Evolutionary conservation across 2,329 filamentous ascomycete genomes (phyloP), one percentile per base, ranked within the genome.

Genomic region (Didymella lethalis): DNA sequence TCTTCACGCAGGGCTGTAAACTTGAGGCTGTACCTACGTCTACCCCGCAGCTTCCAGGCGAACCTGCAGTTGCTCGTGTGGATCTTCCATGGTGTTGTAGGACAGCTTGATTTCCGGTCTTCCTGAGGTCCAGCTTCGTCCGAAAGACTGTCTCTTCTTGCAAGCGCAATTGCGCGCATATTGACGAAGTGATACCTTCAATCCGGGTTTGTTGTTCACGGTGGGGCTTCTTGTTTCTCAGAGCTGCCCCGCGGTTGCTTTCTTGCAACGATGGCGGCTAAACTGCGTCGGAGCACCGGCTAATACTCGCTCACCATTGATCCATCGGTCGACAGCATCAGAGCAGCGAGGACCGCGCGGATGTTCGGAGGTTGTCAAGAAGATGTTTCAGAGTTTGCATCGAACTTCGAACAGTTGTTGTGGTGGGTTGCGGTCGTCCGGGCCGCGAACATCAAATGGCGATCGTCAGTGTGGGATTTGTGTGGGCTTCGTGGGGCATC

Each of bases 221-320:
- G 57, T 55, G 57, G 57, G 57, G 57, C 52, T 4, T 18, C 32
- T 48, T 44, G 11, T 43, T 41, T 41, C 31, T 59, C 57, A 48
- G 45, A 31, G 28, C 34, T 52, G 48, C 51, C 52, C 57, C 57
- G 28, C 43, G 47, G 41, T 20, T 32, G 25, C 12, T 38, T 25
- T 34, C 18, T 53, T 25, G 55, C 49, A 26, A 48, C 46, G 49
- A 53, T 28, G 16, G 26, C 57, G 57, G 57, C n/a, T 60, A 55
- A 60, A 48, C 1, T 52, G 57, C 32, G 14, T 52, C 28, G 41
- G 48, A 55, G 57, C 57, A 60, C 57, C 57, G 57, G 57, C 28
- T 60, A 60, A 60, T 31, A 38, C 29, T 51, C 43, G 36, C 36
- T 40, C 18, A 31, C 23, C 20, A 29, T 36, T 44, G 29, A 50